Evolutionary conservation across 2,329 filamentous ascomycete genomes (phyloP).

Genomic region (Elsinoe australis): DNA sequence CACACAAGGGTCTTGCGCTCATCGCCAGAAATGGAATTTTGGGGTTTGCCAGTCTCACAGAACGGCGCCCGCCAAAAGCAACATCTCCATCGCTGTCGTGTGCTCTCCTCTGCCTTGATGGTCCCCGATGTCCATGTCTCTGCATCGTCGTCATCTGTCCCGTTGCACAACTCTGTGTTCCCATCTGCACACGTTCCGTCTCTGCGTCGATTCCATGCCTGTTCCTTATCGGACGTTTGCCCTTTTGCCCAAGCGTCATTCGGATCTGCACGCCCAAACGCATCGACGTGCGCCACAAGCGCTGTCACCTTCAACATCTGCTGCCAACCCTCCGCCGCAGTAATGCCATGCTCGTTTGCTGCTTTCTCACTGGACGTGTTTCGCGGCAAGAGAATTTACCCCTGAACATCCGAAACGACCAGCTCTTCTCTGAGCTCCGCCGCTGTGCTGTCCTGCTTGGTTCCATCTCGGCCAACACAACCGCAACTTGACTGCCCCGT

Average conservation of each 20-base stretch:
- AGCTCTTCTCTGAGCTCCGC: background rate
- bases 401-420: background rate
- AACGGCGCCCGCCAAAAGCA: background rate
- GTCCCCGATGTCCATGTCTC: background rate
- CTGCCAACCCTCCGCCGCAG: too few relatives aligned
- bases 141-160: background rate
- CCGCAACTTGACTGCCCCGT: background rate
- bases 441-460: background rate
- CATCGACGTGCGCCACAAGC: conserved; percentile 8
- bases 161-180: background rate
- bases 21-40: conserved; percentile 7
- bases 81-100: background rate
- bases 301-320: conserved; percentile 5
- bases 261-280: conserved; percentile 5
- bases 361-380: background rate
- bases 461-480: conserved; percentile 2
- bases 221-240: conserved; percentile 5
- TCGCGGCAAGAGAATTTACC: background rate
- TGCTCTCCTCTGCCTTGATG: background rate
- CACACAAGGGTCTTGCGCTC: background rate
- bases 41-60: background rate
- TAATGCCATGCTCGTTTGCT: too few relatives aligned
- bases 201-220: background rate
- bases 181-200: too few relatives aligned
- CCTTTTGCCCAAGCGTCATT: background rate